These are phyloP conservation scores for Hymenoscyphus albidus DNA, from an alignment of 2,329 filamentous ascomycete genomes.

Conservation along the genomic window DNA sequence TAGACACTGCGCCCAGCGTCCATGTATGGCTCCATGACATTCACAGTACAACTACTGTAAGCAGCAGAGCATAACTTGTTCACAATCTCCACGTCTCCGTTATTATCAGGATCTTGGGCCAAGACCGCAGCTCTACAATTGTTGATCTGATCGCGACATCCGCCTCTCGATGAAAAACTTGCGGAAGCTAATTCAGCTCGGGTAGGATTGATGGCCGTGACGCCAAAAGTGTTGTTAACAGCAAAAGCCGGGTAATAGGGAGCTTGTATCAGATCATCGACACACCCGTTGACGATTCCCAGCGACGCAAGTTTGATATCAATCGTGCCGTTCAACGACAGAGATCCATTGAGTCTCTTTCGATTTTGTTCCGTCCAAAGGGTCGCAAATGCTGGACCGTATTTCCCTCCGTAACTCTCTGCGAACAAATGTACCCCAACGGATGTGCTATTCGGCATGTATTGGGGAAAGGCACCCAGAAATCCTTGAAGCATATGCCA, in stretches of 20 bases:
- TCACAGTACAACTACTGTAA: constrained; percentile 33
- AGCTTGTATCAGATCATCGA: constrained; percentile 61
- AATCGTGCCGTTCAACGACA: constrained; percentile 49
- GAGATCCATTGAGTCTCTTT: constrained; percentile 46
- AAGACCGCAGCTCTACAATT: constrained; percentile 46
- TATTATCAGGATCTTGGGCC: constrained; percentile 39
- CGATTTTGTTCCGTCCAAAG: constrained; percentile 60
- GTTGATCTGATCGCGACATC: constrained; percentile 52
- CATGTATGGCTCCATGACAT: constrained; percentile 35
- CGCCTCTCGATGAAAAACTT: constrained; percentile 44
- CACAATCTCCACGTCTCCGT: constrained; percentile 38
- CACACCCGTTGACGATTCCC: constrained; percentile 67
- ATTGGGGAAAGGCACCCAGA: constrained; percentile 54
- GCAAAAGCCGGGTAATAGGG: constrained; percentile 55
- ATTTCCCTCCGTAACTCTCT: constrained; percentile 68
- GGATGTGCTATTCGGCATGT: constrained; percentile 48
- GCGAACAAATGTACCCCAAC: constrained; percentile 62
- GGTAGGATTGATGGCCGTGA: constrained; percentile 52
- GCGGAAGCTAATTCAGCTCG: constrained; percentile 45
- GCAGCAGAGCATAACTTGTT: constrained; percentile 36
- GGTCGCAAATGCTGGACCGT: constrained; percentile 61
- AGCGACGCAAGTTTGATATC: constrained; percentile 59
- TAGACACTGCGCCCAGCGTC: constrained; percentile 36
- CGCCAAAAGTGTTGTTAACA: constrained; percentile 62
- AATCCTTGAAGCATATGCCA: constrained; percentile 59